Base-by-base conservation (phyloP, 805 yeast species). In the Pichia gijzeniarum region DNA sequence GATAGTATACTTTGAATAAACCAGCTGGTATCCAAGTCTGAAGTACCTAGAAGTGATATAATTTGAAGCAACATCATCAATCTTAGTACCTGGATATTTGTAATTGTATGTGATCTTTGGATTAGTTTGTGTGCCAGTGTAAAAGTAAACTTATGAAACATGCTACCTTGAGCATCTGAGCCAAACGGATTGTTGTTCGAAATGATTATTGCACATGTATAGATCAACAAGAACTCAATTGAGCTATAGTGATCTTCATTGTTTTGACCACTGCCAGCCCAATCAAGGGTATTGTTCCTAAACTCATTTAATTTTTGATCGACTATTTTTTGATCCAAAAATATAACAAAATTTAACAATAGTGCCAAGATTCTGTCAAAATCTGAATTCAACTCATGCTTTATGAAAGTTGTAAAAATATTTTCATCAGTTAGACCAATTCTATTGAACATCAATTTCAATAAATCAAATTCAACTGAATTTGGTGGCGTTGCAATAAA, bases 201-300 rank as follows among this genome's bases (percentile, higher is more conserved):
- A 38, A 63, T 59, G 1, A 65, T 56, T 35, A 74, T 62, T 4
- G 82, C 81, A 35, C 75, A 72, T 5, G 79, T 77, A 61, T 75
- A 64, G 2, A 75, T 69, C 75, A 77, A 71, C 54, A 69, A 71
- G 10, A 76, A 51, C 57, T 77, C 75, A 50, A 74, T 76, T 20
- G 64, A 58, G 18, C 58, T 51, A 45, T 61, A 57, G 18, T 60
- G 57, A 30, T 67, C 62, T 19, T 54, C 39, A 17, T 2, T 7
- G 3, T 35, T 18, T 1, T 46, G 40, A 35, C 38, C 43, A n/a
- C 41, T 31, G 18, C 48, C 42, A 34, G 55, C 51, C 40, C 50
- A 53, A 22, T 60, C 56, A 27, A 60, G 50, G 9, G 46, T 51
- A 10, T 47, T 35, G 2, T 43, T 28, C 5, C 50, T 53, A 31